Evolutionary conservation across 75 land plant genomes (phyloP), one percentile per base, ranked within the genome.

Genomic region (Selaginella tamariscina): DNA sequence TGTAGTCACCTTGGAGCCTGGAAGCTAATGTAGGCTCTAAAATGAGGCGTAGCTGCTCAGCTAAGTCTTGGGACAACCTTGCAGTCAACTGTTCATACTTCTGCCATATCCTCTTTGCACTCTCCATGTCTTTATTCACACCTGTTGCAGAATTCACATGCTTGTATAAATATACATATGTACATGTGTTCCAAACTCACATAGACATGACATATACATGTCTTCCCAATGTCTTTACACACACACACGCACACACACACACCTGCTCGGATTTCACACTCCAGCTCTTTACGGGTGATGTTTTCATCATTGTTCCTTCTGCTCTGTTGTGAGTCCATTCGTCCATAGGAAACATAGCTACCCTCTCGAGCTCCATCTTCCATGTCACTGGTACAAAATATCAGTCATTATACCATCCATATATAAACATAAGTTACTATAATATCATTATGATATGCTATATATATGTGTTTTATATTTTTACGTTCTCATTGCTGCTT

Each of bases 1-100:
- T 82, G 44, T 95, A 95, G 62, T 95, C 99, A 8, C 99, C 99
- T 73, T 88, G 79, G 31, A 95, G 99, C 74, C 84, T 95, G 67
- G 87, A 84, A 57, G 99, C 99, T 32, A 86, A 71, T 1, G 97
- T 95, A 2, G 99, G 99, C 69, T 95, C 97, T 87, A 95, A 77
- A 8, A 95, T 84, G 31, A 95, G 69, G 32, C 99, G 86, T 31
- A 95, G 74, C 69, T 95, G 89, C 70, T 95, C 97, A 65, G 97
- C 83, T 56, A 95, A 73, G 56, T 91, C 97, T 77, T 95, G 99
- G 2, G 99, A 95, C 56, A 91, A 72, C 21, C 83, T 80, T 21
- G 81, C 72, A 18, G 97, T 95, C 27, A 33, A 67, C 63, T 82
- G 72, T 66, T 95, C 97, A 62, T 79, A 84, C 33, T 75, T 91